These are phyloP conservation scores for Sphaerostilbella broomeana DNA, from an alignment of 2,329 filamentous ascomycete genomes.

Conservation along the genomic window DNA sequence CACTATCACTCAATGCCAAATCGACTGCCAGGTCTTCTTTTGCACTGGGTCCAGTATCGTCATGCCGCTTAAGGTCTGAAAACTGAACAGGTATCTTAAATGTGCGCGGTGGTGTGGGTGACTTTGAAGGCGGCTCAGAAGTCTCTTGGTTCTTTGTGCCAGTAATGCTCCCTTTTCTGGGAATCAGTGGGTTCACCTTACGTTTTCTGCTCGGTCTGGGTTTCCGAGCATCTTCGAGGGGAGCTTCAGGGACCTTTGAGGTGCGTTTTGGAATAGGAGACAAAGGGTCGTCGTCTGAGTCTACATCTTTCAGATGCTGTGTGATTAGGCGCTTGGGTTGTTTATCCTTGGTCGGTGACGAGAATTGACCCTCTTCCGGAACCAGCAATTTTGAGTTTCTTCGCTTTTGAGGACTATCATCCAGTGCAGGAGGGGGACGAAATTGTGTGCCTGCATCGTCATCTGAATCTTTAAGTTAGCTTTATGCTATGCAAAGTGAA, in stretches of 20 bases:
- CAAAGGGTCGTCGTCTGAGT: not conserved
- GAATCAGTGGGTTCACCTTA: not conserved
- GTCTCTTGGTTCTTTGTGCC: not conserved
- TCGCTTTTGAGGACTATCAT: constrained; percentile 6
- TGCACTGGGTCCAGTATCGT: not conserved
- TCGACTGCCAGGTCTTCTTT: no score
- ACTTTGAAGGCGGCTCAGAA: constrained; percentile 1
- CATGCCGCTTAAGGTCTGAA: constrained; percentile 9
- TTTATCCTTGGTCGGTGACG: constrained; percentile 4
- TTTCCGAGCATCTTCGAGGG: not conserved
- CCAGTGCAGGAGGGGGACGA: not conserved
- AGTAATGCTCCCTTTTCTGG: not conserved
- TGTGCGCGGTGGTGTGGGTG: constrained; percentile 15
- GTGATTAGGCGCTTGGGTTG: not conserved
- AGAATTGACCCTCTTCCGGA: not conserved
- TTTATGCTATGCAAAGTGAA: not conserved
- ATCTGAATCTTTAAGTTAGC: not conserved
- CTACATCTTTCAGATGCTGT: not conserved
- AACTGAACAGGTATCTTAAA: constrained; percentile 19
- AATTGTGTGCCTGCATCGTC: not conserved
- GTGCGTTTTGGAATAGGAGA: not conserved
- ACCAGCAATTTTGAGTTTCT: constrained; percentile 5
- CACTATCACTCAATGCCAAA: constrained; percentile 10
- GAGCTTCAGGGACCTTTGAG: not conserved
- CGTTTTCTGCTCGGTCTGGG: not conserved